Evolutionary conservation across 169 alveolate genomes (phyloP).

Genomic region (Amoebophrya sp.): DNA sequence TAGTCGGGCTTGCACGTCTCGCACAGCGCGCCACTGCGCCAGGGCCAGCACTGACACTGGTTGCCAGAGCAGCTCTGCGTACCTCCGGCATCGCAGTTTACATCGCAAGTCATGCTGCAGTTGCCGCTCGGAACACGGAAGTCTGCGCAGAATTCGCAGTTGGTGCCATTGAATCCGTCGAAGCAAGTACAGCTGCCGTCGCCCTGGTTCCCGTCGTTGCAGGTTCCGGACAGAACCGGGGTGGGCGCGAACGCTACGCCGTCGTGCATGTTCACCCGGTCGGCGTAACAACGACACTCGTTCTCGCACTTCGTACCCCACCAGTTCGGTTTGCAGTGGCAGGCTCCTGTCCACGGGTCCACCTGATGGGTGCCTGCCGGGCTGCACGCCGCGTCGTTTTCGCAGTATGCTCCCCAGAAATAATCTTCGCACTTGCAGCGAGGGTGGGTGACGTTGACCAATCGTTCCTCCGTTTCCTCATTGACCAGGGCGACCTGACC

Average conservation of each 20-base stretch:
- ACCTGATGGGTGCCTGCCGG: not conserved
- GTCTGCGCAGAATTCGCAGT: not conserved
- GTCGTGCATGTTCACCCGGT: not conserved
- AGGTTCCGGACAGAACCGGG: not conserved
- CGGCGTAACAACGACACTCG: not conserved
- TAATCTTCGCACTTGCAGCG: not conserved
- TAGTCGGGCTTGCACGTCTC: not conserved
- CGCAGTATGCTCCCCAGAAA: not conserved
- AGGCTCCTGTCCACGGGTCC: not conserved
- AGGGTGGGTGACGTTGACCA: not conserved
- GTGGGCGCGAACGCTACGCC: not conserved
- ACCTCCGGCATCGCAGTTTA: not conserved
- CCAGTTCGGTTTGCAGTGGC: not conserved
- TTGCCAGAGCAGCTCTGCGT: not conserved
- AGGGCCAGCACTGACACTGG: not conserved
- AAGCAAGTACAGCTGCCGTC: constrained; percentile 3
- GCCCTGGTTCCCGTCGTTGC: constrained; percentile 1
- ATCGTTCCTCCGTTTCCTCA: not conserved
- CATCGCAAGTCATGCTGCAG: not conserved
- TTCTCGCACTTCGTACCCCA: not conserved
- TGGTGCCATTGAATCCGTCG: not conserved
- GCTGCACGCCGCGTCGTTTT: not conserved
- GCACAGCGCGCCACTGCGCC: not conserved
- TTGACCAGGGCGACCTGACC: not conserved
- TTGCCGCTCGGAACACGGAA: not conserved